Base-by-base conservation (phyloP, 139 green algal genomes). In the Tetradesmus lagerheimii region DNA sequence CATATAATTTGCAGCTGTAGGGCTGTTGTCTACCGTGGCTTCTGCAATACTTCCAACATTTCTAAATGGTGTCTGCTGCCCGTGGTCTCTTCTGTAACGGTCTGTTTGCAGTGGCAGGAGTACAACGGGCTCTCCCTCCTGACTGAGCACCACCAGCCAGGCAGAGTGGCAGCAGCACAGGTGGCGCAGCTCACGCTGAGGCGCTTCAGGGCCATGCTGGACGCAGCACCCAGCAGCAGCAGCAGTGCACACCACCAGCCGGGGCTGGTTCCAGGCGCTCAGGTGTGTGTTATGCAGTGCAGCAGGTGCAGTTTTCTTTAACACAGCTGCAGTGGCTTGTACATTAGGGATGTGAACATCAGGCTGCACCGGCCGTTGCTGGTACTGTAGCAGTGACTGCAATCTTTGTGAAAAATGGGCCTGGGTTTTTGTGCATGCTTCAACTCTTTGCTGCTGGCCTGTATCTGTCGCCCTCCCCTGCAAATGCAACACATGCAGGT, bases 111-210 rank as follows among this genome's bases (percentile, higher is more conserved):
- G 79, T 84, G 79, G 79, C 41, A 47, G 25, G 18, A 35, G 41
- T 64, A 62, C 79, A 84, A 84, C 9, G 79, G 79, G 39, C 41
- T 84, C 3, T 23, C 3, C 79, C 67, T 84, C 41, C 41, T 84
- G 4, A 9, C 8, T 0, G 23, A 43, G n/a, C 15, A 20, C n/a
- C 4, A 35, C 18, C 79, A 84, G 79, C 79, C 79, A 39, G 79
- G 79, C 23, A 43, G 50, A 43, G 79, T 84, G 29, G 25, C 79
- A 6, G 43, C 79, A 38, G 79, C 43, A 38, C 37, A 31, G 27
- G 25, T 84, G 38, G 39, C 39, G 25, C 79, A 84, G 41, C 38
- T 84, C 15, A 38, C 41, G 1, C 23, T 84, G 27, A 23, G 29
- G 79, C 39, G 79, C 0, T 83, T 53, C 79, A 66, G 41, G 25